Percentiles rank a stretch among this genome's conserved stretches.
Conservation (phyloP, 169 alveolate species). For the Plasmodium gonderi region DNA sequence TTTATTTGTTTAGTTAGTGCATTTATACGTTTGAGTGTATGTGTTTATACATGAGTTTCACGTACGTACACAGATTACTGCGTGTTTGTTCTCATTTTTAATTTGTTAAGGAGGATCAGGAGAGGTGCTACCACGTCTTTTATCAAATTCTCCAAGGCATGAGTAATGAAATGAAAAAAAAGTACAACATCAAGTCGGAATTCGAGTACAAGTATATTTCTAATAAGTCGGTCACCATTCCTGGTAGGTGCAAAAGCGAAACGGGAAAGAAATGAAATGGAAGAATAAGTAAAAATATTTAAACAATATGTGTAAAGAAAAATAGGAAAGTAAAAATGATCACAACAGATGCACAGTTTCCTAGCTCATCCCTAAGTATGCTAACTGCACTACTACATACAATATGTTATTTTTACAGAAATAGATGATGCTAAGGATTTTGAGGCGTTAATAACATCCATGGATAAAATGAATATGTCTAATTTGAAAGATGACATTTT, state of each 20-base stretch:
- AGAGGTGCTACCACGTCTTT: constrained; percentile 81
- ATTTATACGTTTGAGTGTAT: not conserved
- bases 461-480: constrained; percentile 65
- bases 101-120: constrained; percentile 70
- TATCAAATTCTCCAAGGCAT: constrained; percentile 77
- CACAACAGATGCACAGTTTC: not conserved
- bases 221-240: constrained; percentile 30
- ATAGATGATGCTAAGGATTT: constrained; percentile 55
- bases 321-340: not conserved
- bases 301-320: not conserved
- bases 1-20: not conserved
- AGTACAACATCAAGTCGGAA: constrained; percentile 53
- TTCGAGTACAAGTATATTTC: constrained; percentile 42
- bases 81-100: not conserved
- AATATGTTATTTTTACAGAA: constrained; percentile 6
- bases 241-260: constrained; percentile 16
- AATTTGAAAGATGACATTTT: constrained; percentile 43
- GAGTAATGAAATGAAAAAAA: constrained; percentile 42
- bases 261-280: not conserved
- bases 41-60: not conserved
- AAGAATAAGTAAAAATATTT: not conserved
- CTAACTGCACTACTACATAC: not conserved
- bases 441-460: constrained; percentile 13
- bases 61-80: not conserved
- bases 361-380: not conserved